Conservation (phyloP, 1,139 yeast genomes). For the Protomyces inouyei region DNA sequence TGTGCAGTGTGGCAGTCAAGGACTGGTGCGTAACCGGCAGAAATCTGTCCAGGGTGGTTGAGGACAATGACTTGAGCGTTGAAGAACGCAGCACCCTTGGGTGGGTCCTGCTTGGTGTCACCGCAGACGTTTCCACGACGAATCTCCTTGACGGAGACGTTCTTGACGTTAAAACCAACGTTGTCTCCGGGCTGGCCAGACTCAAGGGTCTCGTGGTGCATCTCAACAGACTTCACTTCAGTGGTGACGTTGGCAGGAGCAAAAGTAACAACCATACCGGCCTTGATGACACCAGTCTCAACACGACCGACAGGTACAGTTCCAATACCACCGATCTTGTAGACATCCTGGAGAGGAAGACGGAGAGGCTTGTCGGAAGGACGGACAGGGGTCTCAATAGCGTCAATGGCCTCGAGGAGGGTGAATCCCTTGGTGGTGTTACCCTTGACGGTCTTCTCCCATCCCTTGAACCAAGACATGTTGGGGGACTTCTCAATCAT, state of each 20-base stretch:
- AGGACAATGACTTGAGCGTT: constrained; percentile 83
- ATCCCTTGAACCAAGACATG: constrained; percentile 91
- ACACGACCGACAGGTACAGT: constrained; percentile 94
- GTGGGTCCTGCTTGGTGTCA: constrained; percentile 94
- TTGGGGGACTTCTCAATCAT: constrained; percentile 77
- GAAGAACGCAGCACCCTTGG: constrained; percentile 76
- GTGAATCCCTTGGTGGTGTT: constrained; percentile 75
- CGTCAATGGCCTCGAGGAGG: constrained; percentile 79
- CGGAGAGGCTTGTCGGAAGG: constrained; percentile 88
- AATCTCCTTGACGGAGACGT: constrained; percentile 88
- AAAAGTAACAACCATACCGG: constrained; percentile 85
- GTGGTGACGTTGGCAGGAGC: constrained; percentile 93
- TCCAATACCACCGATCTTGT: constrained; percentile 92
- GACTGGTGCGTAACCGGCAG: constrained; percentile 91
- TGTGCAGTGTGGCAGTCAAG: constrained; percentile 94
- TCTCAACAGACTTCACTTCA: constrained; percentile 89
- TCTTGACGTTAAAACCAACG: constrained; percentile 92
- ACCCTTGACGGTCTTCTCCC: constrained; percentile 79
- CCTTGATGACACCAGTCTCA: constrained; percentile 86
- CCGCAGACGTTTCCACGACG: constrained; percentile 95
- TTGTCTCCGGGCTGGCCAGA: constrained; percentile 87
- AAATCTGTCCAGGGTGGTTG: constrained; percentile 92
- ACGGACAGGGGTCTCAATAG: constrained; percentile 79
- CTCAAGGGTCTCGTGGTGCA: constrained; percentile 84
- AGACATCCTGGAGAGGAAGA: constrained; percentile 86